Evolutionary conservation across 805 yeast species (phyloP).

Genomic region (Peterozyma xylosa): DNA sequence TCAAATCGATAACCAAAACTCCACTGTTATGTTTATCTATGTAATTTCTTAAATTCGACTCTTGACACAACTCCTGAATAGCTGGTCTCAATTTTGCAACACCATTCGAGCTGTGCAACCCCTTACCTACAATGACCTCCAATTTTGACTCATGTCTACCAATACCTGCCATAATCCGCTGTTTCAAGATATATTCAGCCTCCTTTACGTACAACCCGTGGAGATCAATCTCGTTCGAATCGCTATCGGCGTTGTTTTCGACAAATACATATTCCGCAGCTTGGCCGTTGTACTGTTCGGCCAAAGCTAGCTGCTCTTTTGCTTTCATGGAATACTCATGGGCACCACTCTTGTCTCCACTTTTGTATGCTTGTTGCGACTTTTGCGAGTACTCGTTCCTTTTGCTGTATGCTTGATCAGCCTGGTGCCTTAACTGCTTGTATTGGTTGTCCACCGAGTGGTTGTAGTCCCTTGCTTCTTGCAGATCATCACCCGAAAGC

Average conservation of each 20-base stretch:
- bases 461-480: slow-evolving; percentile 47
- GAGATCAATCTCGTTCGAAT: slow-evolving; percentile 78
- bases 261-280: slow-evolving; percentile 90
- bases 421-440: slow-evolving; percentile 53
- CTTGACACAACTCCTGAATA: slow-evolving; percentile 65
- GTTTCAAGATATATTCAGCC: slow-evolving; percentile 70
- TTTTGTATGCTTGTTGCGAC: slow-evolving; percentile 71
- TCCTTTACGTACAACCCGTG: slow-evolving; percentile 91
- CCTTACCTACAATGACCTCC: slow-evolving; percentile 89
- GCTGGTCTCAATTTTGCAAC: slow-evolving; percentile 89
- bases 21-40: slow-evolving; percentile 74
- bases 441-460: slow-evolving; percentile 67
- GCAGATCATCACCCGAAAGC: not conserved
- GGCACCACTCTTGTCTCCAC: slow-evolving; percentile 70
- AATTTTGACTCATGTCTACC: slow-evolving; percentile 52
- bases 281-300: slow-evolving; percentile 61
- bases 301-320: slow-evolving; percentile 48
- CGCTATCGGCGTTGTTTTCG: slow-evolving; percentile 85
- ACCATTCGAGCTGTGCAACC: slow-evolving; percentile 74
- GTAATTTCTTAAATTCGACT: slow-evolving; percentile 51
- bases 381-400: slow-evolving; percentile 48
- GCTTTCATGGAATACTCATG: slow-evolving; percentile 65
- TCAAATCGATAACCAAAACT: slow-evolving; percentile 64
- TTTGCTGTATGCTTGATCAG: slow-evolving; percentile 57
- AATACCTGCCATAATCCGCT: slow-evolving; percentile 61